Evolutionary conservation across 352 stramenopile species (phyloP).

Genomic region (Pythium graminicola): DNA sequence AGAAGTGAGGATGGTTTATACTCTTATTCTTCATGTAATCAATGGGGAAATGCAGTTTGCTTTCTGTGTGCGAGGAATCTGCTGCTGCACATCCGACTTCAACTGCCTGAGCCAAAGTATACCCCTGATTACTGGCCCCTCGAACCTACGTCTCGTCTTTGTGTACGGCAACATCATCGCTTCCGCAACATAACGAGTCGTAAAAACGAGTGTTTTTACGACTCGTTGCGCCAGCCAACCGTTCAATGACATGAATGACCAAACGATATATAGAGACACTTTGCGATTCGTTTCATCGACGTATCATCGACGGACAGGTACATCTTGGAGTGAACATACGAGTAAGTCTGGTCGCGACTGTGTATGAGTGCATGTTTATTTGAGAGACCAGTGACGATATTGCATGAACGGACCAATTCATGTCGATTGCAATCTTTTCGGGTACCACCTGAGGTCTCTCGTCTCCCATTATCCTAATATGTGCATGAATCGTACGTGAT

Average conservation of each 20-base stretch:
- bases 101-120: slow-evolving; percentile 1
- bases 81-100: background rate
- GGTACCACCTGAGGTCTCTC: slow-evolving; percentile 82
- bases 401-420: slow-evolving; percentile 85
- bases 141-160: slow-evolving; percentile 6
- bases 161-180: slow-evolving; percentile 4
- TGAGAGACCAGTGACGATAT: slow-evolving; percentile 59
- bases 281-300: background rate
- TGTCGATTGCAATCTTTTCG: slow-evolving; percentile 88
- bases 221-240: slow-evolving; percentile 8
- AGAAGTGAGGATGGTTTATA: too few species aligned
- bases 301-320: too few species aligned
- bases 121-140: slow-evolving; percentile 1
- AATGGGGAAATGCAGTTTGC: too few species aligned
- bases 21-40: too few species aligned
- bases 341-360: background rate
- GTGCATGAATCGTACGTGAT: slow-evolving; percentile 40
- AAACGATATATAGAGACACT: too few species aligned
- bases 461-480: background rate
- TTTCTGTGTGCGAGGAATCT: background rate
- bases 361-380: background rate
- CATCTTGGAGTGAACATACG: too few species aligned
- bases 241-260: too few species aligned
- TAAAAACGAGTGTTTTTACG: slow-evolving; percentile 24
- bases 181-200: slow-evolving; percentile 10